These are phyloP conservation scores for Ajuga reptans DNA, from an alignment of 305 asterid species.

Conservation along the genomic window DNA sequence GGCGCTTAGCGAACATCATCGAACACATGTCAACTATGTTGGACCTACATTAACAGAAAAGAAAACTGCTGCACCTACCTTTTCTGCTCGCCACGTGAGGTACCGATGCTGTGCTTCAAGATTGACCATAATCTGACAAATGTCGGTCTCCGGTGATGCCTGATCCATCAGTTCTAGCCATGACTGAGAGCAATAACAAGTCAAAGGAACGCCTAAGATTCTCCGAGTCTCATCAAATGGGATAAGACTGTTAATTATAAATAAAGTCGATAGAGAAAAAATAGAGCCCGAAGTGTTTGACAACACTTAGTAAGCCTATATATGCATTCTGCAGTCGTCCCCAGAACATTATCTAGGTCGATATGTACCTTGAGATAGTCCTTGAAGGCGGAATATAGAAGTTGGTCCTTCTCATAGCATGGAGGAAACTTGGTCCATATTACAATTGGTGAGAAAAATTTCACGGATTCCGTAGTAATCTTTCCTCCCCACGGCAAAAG, in stretches of 20 bases:
- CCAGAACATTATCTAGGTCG: slow-evolving; percentile 3
- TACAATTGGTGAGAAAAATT: slow-evolving; percentile 81
- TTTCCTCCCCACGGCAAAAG: slow-evolving; percentile 99
- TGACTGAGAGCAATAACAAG: slow-evolving; percentile 36
- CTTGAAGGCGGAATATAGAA: slow-evolving; percentile 68
- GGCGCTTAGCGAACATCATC: no score
- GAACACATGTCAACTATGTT: no score
- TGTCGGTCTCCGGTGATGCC: slow-evolving; percentile 42
- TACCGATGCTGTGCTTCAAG: slow-evolving; percentile 68
- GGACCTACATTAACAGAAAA: not conserved
- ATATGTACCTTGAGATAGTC: slow-evolving; percentile 70
- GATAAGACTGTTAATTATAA: not conserved
- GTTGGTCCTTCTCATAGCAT: slow-evolving; percentile 39
- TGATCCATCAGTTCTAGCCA: slow-evolving; percentile 67
- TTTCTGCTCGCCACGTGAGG: slow-evolving; percentile 86
- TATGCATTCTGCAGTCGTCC: not conserved
- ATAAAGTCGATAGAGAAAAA: not conserved
- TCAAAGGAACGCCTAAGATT: not conserved
- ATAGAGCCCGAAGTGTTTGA: not conserved
- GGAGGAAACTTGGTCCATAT: slow-evolving; percentile 78
- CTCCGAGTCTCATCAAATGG: not conserved
- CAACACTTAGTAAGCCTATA: no score
- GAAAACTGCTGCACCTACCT: slow-evolving; percentile 38
- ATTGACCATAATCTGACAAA: slow-evolving; percentile 38
- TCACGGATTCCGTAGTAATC: slow-evolving; percentile 72